Evolutionary conservation across 1,139 yeast species (phyloP), one percentile per base, ranked within the genome.

Genomic region (Pichia kudriavzevii): DNA sequence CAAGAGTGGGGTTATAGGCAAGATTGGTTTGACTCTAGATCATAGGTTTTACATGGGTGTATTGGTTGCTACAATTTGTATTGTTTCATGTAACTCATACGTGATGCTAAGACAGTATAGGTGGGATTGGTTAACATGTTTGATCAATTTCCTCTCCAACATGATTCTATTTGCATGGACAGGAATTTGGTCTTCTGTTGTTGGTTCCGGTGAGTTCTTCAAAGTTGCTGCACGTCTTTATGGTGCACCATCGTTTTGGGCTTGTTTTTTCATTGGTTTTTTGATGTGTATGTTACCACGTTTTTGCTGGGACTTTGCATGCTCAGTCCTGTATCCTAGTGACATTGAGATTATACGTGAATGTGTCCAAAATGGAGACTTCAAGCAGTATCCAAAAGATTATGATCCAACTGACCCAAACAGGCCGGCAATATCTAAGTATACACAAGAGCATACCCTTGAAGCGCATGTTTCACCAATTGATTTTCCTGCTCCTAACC

Each of bases 301-400:
- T 46, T 76, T 84, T 53, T 60, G 76, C 21, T 70, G 66, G 50
- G 87, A 83, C 59, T 66, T 77, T 34, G 54, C 73, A 30, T 75
- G 70, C 47, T 79, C 75, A 49, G 57, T 81, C 28, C 75, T 67
- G 54, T 61, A 60, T 51, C 98, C 98, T 8, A 64, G 64, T 36
- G 97, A 91, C 58, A 66, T 83, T 41, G 97, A 91, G 54, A 77
- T 91, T 45, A 72, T 91, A 41, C 69, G 97, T 46, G 97, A 91
- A 60, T 73, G 79, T 57, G 72, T 72, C 45, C 58, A 59, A 32
- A 61, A 68, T 38, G 85, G 85, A 17, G 69, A 60, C 35, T 75
- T 59, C 48, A 66, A 60, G 39, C 64, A 62, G 26, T 75, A 68
- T 48, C 77, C 76, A 4, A 57, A 53, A 18, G 74, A 73, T 14